Evolutionary conservation across 2,329 filamentous ascomycete species (phyloP).

Genomic region (Fusarium concolor): DNA sequence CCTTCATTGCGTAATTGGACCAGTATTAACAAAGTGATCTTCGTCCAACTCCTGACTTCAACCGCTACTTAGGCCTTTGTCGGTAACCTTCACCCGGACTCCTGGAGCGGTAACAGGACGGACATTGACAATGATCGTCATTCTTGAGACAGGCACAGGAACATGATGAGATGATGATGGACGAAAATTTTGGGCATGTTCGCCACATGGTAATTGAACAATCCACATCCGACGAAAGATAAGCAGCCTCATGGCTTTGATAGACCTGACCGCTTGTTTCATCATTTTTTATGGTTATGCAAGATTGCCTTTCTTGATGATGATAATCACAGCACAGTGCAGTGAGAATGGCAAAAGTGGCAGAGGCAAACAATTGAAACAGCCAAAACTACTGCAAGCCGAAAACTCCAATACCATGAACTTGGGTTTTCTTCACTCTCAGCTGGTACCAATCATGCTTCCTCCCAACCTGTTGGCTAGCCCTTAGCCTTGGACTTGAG

Average conservation of each 20-base stretch:
- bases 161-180: conserved; percentile 4
- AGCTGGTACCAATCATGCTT: conserved; percentile 20
- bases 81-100: conserved; percentile 19
- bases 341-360: not conserved
- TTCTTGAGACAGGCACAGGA: conserved; percentile 33
- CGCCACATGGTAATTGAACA: conserved; percentile 38
- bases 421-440: conserved; percentile 23
- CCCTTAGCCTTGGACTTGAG: conserved; percentile 9
- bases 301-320: conserved; percentile 3
- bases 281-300: conserved; percentile 32
- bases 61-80: conserved; percentile 13
- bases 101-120: conserved; percentile 24
- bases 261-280: conserved; percentile 36
- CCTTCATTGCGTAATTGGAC: conserved; percentile 9
- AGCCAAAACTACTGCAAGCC: conserved; percentile 10
- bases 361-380: conserved; percentile 13
- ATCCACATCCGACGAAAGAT: conserved; percentile 38
- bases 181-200: conserved; percentile 22
- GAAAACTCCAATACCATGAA: conserved; percentile 16
- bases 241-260: conserved; percentile 19
- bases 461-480: conserved; percentile 9
- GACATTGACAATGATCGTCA: conserved; percentile 18
- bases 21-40: conserved; percentile 5
- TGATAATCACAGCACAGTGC: not conserved
- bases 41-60: conserved; percentile 9